Evolutionary conservation across 208 protist species (phyloP), one percentile per base, ranked within the genome.

Genomic region (Leishmania lainsoni): DNA sequence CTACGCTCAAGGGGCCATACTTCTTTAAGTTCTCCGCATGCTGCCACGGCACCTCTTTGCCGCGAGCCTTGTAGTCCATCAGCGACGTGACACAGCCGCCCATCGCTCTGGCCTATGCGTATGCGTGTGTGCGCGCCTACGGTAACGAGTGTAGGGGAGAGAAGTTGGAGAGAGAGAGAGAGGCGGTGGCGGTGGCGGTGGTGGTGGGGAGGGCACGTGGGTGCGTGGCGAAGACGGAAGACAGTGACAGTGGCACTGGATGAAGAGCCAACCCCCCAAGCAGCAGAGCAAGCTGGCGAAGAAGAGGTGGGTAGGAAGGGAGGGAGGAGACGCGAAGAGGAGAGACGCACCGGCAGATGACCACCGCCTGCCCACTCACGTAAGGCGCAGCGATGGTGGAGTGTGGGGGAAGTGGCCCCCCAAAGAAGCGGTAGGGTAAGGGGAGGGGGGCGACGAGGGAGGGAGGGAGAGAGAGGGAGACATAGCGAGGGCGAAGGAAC

Each of bases 1-100:
- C 17, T 17, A 79, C 32, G 51, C 79, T 91, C 69, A 84, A 69
- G 39, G 70, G 61, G 35, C 87, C 92, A 76, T 92, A 90, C 10
- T 17, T 58, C 8, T 70, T 69, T 29, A 87, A 29, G 4, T 74
- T 56, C 70, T 85, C 56, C 69, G 32, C 17, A 59, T 51, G 39
- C 80, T 80, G 1, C 71, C 71, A 75, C 5, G 83, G 76, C 26
- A 82, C 77, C 49, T 83, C 63, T 2, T 52, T 75, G 22, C 35
- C 42, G 6, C 49, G 63, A 75, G 90, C 86, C 56, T 66, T 65
- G 58, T 16, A 26, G 45, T 92, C 86, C 81, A 92, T 83, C 42
- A 89, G 20, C n/a, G 86, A 82, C 65, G 56, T 45, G 6, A 80
- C 29, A 56, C 51, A 45, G 22, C 29, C 29, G 17, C 77, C 77